Conservation (phyloP, 495 filamentous ascomycete species). For the Xylaria telfairii region DNA sequence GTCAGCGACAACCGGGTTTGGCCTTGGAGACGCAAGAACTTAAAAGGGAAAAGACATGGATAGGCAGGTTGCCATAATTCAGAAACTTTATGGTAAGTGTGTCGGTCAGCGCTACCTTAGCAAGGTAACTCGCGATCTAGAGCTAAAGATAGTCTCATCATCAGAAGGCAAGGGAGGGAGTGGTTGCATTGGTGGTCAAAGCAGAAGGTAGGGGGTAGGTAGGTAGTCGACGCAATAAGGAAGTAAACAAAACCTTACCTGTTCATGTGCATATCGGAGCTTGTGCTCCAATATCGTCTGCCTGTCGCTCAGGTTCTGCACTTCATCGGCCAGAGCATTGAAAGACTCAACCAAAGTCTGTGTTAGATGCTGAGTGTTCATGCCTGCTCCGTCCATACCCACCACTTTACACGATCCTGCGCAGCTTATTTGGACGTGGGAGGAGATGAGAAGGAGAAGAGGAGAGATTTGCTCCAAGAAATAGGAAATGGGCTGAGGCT, state of each 20-base stretch:
- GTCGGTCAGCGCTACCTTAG: constrained; percentile 58
- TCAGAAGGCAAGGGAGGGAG: constrained; percentile 35
- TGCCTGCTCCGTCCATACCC: constrained; percentile 35
- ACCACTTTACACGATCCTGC: constrained; percentile 19
- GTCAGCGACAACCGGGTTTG: constrained; percentile 25
- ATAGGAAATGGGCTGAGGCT: constrained; percentile 25
- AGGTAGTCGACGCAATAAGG: neutral
- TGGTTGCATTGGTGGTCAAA: neutral
- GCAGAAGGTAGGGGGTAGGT: no score
- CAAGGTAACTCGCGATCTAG: constrained; percentile 70
- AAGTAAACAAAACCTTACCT: no score
- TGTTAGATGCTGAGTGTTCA: constrained; percentile 50
- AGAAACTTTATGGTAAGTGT: constrained; percentile 46
- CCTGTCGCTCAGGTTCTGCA: constrained; percentile 60
- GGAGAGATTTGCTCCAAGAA: constrained; percentile 1
- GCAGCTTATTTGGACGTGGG: neutral
- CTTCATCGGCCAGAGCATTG: constrained; percentile 66
- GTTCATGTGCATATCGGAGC: constrained; percentile 62
- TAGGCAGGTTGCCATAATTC: constrained; percentile 31
- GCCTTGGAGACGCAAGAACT: neutral
- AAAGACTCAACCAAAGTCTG: constrained; percentile 65
- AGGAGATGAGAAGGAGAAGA: constrained; percentile 12
- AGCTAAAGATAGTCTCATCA: constrained; percentile 71
- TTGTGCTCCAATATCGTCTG: constrained; percentile 64
- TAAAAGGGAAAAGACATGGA: neutral